Evolutionary conservation across 495 filamentous ascomycete species (phyloP).

Genomic region (Penicillium fimorum): DNA sequence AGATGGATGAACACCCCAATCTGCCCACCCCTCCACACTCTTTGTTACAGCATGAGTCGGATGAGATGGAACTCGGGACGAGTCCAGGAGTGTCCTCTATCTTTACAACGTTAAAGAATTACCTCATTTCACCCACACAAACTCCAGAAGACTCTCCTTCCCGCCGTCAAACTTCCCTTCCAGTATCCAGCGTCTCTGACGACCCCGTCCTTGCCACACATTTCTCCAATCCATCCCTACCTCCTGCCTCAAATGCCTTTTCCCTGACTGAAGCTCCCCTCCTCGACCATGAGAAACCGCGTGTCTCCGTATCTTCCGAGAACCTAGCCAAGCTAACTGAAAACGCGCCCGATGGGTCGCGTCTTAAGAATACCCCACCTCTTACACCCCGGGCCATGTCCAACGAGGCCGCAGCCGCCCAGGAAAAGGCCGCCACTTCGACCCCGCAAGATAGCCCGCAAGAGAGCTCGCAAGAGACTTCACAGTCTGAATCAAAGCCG

Average conservation of each 20-base stretch:
- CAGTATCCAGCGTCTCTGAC: constrained; percentile 65
- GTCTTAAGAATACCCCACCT: constrained; percentile 82
- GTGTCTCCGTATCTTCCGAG: constrained; percentile 57
- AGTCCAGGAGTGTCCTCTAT: constrained; percentile 41
- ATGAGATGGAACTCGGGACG: constrained; percentile 38
- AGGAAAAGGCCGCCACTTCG: constrained; percentile 36
- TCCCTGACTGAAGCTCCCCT: constrained; percentile 54
- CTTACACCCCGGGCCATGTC: constrained; percentile 86
- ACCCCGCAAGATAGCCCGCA: constrained; percentile 24
- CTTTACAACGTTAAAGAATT: constrained; percentile 43
- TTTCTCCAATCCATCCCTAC: constrained; percentile 70
- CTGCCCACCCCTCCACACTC: constrained; percentile 48
- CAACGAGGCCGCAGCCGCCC: constrained; percentile 49
- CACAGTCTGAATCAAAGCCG: constrained; percentile 20
- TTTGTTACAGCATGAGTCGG: constrained; percentile 43
- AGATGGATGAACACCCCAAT: constrained; percentile 31
- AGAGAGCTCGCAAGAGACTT: constrained; percentile 20
- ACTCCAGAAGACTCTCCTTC: constrained; percentile 35
- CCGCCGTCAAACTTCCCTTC: constrained; percentile 54
- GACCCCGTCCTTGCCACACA: constrained; percentile 68
- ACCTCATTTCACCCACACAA: constrained; percentile 36
- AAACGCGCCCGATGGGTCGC: constrained; percentile 57
- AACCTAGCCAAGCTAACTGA: constrained; percentile 86
- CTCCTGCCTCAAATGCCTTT: constrained; percentile 53
- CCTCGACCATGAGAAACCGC: constrained; percentile 51